Evolutionary conservation across 2,329 filamentous ascomycete species (phyloP), one percentile per base, ranked within the genome.

Genomic region (Neopestalotiopsis sp.): DNA sequence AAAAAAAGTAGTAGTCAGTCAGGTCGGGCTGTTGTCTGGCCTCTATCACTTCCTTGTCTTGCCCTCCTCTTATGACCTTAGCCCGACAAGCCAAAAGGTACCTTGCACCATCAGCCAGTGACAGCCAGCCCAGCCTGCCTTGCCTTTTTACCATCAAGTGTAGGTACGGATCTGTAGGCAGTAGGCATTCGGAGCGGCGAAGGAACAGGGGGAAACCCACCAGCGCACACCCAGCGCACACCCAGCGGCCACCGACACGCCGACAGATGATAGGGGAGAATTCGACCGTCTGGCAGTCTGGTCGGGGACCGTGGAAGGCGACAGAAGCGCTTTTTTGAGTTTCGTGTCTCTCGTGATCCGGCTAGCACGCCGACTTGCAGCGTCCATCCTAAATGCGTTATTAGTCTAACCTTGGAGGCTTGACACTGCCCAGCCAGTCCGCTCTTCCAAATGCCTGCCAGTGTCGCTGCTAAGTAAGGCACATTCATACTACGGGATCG

Each of bases 161-260:
- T 28, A 28, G 24, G 24, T 28, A 28, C 24, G 24, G 24, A 28
- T 28, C 24, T 28, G 24, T 38, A n/a, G 32, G 6, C 34, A 24
- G 28, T 7, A 52, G 30, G 20, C 42, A 32, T 67, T 28, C 66
- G 66, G 66, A 40, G 58, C 66, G 66, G 66, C 56, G 65, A 32
- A 67, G 56, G 65, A 40, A 67, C 65, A 61, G 65, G 65, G 59
- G 40, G 30, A 28, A 34, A 65, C 62, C 45, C 30, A 62, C n/a
- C 59, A 38, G 34, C 34, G 34, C 34, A 28, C 24, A 24, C 24
- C 24, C 24, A 24, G 24, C 24, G 24, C 24, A 24, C 24, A 38
- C 34, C 34, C 34, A 38, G 34, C 34, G 12, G 32, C 24, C 30
- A 24, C 57, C 13, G 30, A 30, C 45, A 52, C 45, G 45, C 45